Evolutionary conservation across 108 stramenopile species (phyloP), one percentile per base, ranked within the genome.

Genomic region (Fragilaria crotonensis): DNA sequence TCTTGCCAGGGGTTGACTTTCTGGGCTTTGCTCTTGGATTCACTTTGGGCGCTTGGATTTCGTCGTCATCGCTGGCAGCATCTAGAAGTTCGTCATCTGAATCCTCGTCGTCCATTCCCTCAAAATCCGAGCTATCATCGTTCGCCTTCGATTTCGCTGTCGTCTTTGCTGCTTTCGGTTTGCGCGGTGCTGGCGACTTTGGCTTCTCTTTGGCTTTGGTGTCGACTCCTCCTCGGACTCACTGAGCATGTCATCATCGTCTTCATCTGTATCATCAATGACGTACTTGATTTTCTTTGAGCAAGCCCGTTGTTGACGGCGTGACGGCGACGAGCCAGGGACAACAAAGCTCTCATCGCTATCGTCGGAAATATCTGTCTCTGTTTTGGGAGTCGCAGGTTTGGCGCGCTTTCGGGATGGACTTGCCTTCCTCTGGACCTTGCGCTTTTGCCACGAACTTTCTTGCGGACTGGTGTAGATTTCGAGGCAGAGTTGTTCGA

Each of bases 21-120:
- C 55, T 52, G 4, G n/a, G n/a, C n/a, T n/a, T 52, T 18, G 52
- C 63, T 48, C 30, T 25, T 55, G 63, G 21, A 0, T 64, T 52
- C 19, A 60, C 56, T 18, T 25, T 54, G 45, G 28, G 50, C 48
- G n/a, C n/a, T 17, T 19, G 5, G 7, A 7, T 21, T 11, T 19
- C 49, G 19, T 50, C 19, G 7, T 50, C 7, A 3, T 52, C 33
- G 3, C 50, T 33, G 5, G 49, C 30, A 19, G 36, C 48, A 23
- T 57, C 62, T 30, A n/a, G 22, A 23, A 53, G 48, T 44, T 54
- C 68, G 26, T 57, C 62, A 25, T 59, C 56, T 14, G 57, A 52
- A 14, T 7, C 25, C 3, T 64, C 64, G 14, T 28, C 54, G 30
- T 45, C 46, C 4, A 52, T 52, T 18, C 27, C 51, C 18, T 46